Conservation (phyloP, 2,329 filamentous ascomycete species). For the Ophiostoma sp. region DNA sequence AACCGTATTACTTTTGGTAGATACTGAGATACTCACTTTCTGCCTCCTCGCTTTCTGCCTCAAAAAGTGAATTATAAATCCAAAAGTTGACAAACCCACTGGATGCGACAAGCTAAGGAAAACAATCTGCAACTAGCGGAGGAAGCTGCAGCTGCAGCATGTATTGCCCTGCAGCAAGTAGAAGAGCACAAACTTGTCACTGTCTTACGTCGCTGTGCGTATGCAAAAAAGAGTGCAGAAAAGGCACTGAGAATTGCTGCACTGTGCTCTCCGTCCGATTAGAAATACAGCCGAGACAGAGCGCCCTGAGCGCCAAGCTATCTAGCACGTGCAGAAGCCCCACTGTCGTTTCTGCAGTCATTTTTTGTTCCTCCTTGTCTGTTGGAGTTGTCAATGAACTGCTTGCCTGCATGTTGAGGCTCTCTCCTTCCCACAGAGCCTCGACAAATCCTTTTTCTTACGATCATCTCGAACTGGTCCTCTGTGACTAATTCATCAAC, state of each 20-base stretch:
- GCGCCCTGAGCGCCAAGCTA: not conserved
- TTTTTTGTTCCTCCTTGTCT: not conserved
- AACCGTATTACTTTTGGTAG: no score
- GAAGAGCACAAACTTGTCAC: not conserved
- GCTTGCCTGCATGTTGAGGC: not conserved
- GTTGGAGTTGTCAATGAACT: not conserved
- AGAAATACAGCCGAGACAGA: not conserved
- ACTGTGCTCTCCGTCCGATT: not conserved
- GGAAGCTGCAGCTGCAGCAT: not conserved
- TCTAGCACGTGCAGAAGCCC: not conserved
- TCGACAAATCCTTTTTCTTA: not conserved
- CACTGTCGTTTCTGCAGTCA: not conserved
- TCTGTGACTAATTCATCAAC: not conserved
- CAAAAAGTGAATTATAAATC: slow-evolving; percentile 16
- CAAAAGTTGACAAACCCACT: slow-evolving; percentile 13
- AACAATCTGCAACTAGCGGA: slow-evolving; percentile 4
- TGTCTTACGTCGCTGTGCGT: slow-evolving; percentile 1
- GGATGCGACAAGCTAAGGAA: not conserved
- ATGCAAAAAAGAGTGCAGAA: no score
- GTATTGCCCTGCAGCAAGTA: not conserved
- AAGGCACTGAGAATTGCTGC: not conserved
- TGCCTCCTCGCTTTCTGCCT: not conserved
- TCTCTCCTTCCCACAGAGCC: not conserved
- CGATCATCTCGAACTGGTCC: not conserved
- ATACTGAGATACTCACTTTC: no score